Conservation (phyloP, 2,329 filamentous ascomycete species). For the Colletotrichum ledebouriae region DNA sequence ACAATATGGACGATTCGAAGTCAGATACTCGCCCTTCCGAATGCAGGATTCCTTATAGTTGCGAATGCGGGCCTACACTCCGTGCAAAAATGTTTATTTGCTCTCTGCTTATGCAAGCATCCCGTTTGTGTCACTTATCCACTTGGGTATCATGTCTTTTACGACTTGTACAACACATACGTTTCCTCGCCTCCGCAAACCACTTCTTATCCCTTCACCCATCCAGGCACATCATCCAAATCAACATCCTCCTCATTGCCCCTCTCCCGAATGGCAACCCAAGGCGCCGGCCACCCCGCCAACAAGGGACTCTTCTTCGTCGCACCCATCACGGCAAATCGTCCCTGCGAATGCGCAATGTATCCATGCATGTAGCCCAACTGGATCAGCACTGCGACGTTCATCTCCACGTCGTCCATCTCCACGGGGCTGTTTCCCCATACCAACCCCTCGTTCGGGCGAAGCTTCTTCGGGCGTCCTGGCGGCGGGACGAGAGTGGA, state of each 20-base stretch:
- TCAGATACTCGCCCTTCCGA: neutral
- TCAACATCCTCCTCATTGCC: conserved; percentile 70
- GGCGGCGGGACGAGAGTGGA: conserved; percentile 62
- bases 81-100: too few species aligned
- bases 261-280: conserved; percentile 74
- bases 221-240: conserved; percentile 79
- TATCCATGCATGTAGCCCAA: conserved; percentile 89
- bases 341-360: conserved; percentile 80
- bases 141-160: conserved; percentile 38
- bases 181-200: too few species aligned
- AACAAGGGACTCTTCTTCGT: conserved; percentile 72
- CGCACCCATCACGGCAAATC: conserved; percentile 86
- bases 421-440: conserved; percentile 73
- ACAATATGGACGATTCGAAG: conserved; percentile 19
- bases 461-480: conserved; percentile 61
- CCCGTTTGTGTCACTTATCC: neutral
- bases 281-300: conserved; percentile 83
- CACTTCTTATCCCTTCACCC: conserved; percentile 68
- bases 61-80: neutral
- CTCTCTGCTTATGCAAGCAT: neutral
- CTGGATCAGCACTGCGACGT: conserved; percentile 81
- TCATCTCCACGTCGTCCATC: conserved; percentile 79
- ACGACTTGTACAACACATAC: neutral
- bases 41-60: neutral
- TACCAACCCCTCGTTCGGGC: conserved; percentile 71